phyloP scores from a whole-genome alignment of 208 protist genomes.

The Crithidia expoeki region DNA sequence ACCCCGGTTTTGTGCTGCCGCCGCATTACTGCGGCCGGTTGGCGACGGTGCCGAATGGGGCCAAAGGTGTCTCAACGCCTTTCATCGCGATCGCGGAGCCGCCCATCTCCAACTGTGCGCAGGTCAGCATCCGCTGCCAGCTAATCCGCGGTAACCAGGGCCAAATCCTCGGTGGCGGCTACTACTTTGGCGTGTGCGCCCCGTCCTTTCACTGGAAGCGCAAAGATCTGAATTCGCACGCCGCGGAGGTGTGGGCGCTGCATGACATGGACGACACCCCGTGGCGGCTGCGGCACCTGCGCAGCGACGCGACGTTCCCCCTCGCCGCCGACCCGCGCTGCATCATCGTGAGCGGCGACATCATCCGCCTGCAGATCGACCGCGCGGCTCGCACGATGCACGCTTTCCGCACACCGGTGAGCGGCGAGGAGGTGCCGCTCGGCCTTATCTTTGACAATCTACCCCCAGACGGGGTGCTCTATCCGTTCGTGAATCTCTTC shows the following conservation, averaged over 20 bases:
- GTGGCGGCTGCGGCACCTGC: slow-evolving; percentile 83
- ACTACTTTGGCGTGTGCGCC: slow-evolving; percentile 89
- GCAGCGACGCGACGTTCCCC: slow-evolving; percentile 54
- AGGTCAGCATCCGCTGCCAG: slow-evolving; percentile 81
- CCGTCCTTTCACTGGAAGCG: slow-evolving; percentile 69
- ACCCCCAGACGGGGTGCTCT: slow-evolving; percentile 57
- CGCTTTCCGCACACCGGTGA: slow-evolving; percentile 84
- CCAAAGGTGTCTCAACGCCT: slow-evolving; percentile 61
- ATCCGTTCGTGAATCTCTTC: slow-evolving; percentile 89
- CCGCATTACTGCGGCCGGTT: slow-evolving; percentile 77
- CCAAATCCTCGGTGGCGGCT: slow-evolving; percentile 91
- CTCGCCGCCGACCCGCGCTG: slow-evolving; percentile 77
- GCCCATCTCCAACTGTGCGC: slow-evolving; percentile 50
- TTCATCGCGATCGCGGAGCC: slow-evolving; percentile 92
- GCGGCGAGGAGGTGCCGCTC: slow-evolving; percentile 72
- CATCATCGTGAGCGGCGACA: slow-evolving; percentile 90
- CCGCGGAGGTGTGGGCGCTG: slow-evolving; percentile 85
- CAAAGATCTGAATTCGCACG: slow-evolving; percentile 66
- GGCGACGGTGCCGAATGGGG: slow-evolving; percentile 73
- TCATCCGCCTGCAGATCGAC: slow-evolving; percentile 83
- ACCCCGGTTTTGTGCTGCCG: slow-evolving; percentile 74
- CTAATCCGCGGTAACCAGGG: slow-evolving; percentile 81
- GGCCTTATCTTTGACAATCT: slow-evolving; percentile 88
- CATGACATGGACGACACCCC: slow-evolving; percentile 90
- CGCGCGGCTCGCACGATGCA: slow-evolving; percentile 77